phyloP scores from a whole-genome alignment of 257 asterid species.

The Anisodus tanguticus region DNA sequence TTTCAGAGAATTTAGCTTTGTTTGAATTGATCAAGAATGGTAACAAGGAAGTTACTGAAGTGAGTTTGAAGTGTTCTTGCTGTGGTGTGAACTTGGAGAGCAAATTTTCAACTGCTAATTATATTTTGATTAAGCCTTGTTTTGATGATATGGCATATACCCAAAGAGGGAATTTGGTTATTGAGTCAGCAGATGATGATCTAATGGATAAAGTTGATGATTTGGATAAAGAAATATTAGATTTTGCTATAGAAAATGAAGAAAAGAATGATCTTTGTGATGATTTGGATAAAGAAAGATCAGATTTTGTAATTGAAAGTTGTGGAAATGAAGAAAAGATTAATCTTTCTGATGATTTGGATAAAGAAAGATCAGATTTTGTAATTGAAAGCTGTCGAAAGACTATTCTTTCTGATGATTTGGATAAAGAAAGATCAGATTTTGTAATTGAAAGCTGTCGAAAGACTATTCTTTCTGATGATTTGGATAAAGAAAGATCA shows the following conservation, averaged over 20 bases:
- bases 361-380: constrained; percentile 33
- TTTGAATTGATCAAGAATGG: constrained; percentile 48
- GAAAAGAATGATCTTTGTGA: not conserved
- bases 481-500: constrained; percentile 30
- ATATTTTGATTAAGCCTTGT: constrained; percentile 61
- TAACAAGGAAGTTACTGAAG: constrained; percentile 38
- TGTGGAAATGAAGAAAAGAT: constrained; percentile 26
- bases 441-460: constrained; percentile 4
- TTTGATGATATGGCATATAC: constrained; percentile 70
- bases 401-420: constrained; percentile 24
- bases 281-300: constrained; percentile 25
- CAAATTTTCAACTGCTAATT: constrained; percentile 43
- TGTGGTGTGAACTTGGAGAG: constrained; percentile 58
- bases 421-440: constrained; percentile 34
- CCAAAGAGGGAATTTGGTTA: constrained; percentile 34
- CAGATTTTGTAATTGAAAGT: constrained; percentile 30
- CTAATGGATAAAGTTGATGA: constrained; percentile 22
- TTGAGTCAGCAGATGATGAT: constrained; percentile 36
- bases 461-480: constrained; percentile 28
- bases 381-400: not conserved
- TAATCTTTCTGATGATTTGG: constrained; percentile 28
- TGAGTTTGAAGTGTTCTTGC: constrained; percentile 67
- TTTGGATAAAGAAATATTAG: constrained; percentile 31
- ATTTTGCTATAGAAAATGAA: constrained; percentile 31
- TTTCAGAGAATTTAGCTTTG: constrained; percentile 37